These are phyloP conservation scores for Penicillium ochrochloron DNA, from an alignment of 495 filamentous ascomycete species.

Conservation along the genomic window DNA sequence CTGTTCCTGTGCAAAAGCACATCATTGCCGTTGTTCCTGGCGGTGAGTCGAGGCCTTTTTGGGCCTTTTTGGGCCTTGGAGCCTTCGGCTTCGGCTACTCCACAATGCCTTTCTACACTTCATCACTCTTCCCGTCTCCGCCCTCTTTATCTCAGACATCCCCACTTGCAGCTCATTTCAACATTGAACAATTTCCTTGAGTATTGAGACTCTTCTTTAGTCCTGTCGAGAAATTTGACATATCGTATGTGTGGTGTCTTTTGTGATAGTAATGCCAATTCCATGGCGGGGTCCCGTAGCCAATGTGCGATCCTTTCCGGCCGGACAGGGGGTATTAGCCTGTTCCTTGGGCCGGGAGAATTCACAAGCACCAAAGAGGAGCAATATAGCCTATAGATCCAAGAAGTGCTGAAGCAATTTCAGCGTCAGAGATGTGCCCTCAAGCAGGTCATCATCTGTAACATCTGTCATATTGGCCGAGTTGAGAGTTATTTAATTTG, in stretches of 20 bases:
- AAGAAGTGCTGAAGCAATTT: not conserved
- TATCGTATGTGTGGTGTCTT: not conserved
- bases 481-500: not conserved
- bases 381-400: not conserved
- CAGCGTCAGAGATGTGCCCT: not conserved
- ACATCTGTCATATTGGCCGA: not conserved
- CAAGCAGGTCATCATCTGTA: not conserved
- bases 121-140: not conserved
- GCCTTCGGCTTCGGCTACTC: slow-evolving; percentile 9
- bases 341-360: not conserved
- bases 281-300: not conserved
- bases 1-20: slow-evolving; percentile 19
- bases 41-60: slow-evolving; percentile 24
- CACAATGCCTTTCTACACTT: slow-evolving; percentile 19
- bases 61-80: not conserved
- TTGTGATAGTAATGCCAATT: not conserved
- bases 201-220: not conserved
- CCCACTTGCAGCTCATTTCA: not conserved
- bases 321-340: slow-evolving; percentile 4
- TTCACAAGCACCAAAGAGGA: not conserved
- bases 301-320: not conserved
- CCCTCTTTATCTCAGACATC: not conserved
- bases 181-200: not conserved
- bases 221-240: not conserved
- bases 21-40: slow-evolving; percentile 28